These are phyloP conservation scores for Mentha longifolia DNA, from an alignment of 257 asterid genomes.

Conservation along the genomic window DNA sequence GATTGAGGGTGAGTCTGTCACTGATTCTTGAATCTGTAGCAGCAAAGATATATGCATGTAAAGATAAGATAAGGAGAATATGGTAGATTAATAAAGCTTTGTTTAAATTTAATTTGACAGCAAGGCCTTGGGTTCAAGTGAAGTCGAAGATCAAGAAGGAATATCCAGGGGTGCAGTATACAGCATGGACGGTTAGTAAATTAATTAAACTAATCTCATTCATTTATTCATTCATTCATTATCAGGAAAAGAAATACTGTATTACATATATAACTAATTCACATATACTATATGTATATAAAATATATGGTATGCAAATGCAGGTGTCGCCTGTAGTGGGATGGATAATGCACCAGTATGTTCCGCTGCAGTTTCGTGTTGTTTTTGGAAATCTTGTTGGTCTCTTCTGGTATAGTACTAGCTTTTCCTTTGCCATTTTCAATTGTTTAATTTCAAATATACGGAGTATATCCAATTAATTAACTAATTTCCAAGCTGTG, in stretches of 20 bases:
- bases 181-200: constrained; percentile 71
- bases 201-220: neutral
- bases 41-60: neutral
- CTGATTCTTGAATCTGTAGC: no score
- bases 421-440: neutral
- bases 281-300: no score
- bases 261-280: no score
- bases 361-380: constrained; percentile 85
- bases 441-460: neutral
- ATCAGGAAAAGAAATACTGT: no score
- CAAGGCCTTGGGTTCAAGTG: constrained; percentile 80
- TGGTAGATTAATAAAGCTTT: neutral
- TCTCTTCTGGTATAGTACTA: constrained; percentile 59
- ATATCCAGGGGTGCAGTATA: constrained; percentile 72
- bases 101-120: constrained; percentile 33
- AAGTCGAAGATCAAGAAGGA: constrained; percentile 81
- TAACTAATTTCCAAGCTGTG: no score
- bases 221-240: neutral
- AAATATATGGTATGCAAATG: neutral
- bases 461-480: no score
- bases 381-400: constrained; percentile 72
- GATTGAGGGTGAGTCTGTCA: constrained; percentile 65
- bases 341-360: constrained; percentile 79
- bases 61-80: neutral
- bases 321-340: constrained; percentile 95